Evolutionary conservation across 352 stramenopile genomes (phyloP).

Genomic region (Paralagenidium karlingii): DNA sequence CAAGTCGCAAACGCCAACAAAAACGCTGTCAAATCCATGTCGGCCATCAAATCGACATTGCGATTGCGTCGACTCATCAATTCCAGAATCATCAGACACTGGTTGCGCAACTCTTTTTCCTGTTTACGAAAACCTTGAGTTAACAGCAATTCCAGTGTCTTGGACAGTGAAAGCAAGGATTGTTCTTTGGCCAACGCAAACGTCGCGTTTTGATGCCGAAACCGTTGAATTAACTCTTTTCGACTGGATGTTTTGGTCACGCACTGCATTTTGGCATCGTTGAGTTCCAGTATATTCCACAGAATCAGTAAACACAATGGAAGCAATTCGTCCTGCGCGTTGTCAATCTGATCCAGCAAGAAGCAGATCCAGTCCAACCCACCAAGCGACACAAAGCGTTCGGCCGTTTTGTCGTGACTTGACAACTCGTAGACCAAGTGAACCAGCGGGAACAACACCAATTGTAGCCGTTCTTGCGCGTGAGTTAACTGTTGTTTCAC

Average conservation of each 20-base stretch:
- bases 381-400: slow-evolving; percentile 43
- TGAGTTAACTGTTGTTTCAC: background rate
- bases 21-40: slow-evolving; percentile 34
- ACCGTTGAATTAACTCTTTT: slow-evolving; percentile 42
- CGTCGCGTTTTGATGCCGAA: slow-evolving; percentile 43
- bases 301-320: slow-evolving; percentile 59
- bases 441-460: slow-evolving; percentile 44
- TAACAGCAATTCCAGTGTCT: slow-evolving; percentile 41
- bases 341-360: slow-evolving; percentile 33
- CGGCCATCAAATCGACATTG: slow-evolving; percentile 41
- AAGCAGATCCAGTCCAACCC: slow-evolving; percentile 52
- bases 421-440: slow-evolving; percentile 58
- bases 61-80: slow-evolving; percentile 35
- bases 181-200: slow-evolving; percentile 49
- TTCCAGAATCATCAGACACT: slow-evolving; percentile 51
- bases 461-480: too few species aligned
- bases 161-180: slow-evolving; percentile 38
- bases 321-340: slow-evolving; percentile 51
- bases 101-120: slow-evolving; percentile 70
- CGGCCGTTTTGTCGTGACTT: slow-evolving; percentile 39
- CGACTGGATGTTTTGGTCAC: slow-evolving; percentile 26
- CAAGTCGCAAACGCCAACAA: slow-evolving; percentile 51
- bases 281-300: slow-evolving; percentile 64
- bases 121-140: slow-evolving; percentile 44
- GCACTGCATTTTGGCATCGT: slow-evolving; percentile 34